These are phyloP conservation scores for Coemansia sp. DNA, from an alignment of 192 early-diverging fungal genomes.

Conservation along the genomic window DNA sequence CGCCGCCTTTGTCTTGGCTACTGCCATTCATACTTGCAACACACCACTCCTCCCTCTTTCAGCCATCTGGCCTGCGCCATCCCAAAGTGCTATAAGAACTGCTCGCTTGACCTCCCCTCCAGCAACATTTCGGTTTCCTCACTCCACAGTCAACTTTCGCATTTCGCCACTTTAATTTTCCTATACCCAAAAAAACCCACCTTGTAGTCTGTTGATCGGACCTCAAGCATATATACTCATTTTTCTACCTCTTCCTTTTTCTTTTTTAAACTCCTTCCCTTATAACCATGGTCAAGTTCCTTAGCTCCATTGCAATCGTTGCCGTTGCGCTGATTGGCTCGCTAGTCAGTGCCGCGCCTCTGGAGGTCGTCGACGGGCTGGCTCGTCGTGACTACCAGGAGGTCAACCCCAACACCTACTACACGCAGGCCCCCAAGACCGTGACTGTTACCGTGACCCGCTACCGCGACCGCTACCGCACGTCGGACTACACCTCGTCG, in stretches of 20 bases:
- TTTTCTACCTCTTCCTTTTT: not conserved
- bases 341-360: not conserved
- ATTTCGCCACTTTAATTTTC: not conserved
- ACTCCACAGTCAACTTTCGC: slow-evolving; percentile 1
- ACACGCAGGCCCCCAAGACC: not conserved
- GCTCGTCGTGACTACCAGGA: not conserved
- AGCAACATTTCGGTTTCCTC: not conserved
- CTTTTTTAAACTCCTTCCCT: not conserved
- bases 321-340: slow-evolving; percentile 2
- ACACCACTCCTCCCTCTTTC: not conserved
- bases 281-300: not conserved
- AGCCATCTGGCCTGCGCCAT: not conserved
- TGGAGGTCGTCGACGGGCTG: not conserved
- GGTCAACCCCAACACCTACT: not conserved
- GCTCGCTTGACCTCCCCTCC: not conserved
- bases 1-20: slow-evolving; percentile 4
- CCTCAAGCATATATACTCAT: not conserved
- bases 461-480: not conserved
- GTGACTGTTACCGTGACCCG: not conserved
- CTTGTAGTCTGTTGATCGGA: slow-evolving; percentile 6
- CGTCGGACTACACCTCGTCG: not conserved
- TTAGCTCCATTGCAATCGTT: not conserved
- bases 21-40: not conserved
- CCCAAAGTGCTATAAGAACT: not conserved
- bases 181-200: not conserved